phyloP scores from a whole-genome alignment of 371 early-diverging fungal species.

The Rhizomucor miehei region DNA sequence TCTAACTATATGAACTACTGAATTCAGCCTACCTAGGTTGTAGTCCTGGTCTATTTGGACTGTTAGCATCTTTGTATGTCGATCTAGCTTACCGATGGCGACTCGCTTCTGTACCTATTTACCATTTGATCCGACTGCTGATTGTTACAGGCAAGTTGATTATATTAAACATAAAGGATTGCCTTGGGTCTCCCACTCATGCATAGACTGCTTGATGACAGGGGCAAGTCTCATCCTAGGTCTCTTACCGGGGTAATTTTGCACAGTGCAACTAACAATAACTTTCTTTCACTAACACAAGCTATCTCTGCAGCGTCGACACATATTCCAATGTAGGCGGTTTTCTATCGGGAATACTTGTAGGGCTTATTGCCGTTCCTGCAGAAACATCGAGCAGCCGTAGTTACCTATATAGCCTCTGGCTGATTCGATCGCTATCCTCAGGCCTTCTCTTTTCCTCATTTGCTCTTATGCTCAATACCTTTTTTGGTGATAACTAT shows the following conservation, averaged over 20 bases:
- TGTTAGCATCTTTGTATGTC: constrained; percentile 65
- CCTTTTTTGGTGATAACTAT: constrained; percentile 12
- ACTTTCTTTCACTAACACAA: constrained; percentile 35
- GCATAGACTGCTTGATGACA: background rate
- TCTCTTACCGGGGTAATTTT: constrained; percentile 69
- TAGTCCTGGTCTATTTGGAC: constrained; percentile 68
- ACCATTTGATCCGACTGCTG: constrained; percentile 55
- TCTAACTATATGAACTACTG: too few species aligned
- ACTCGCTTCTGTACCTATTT: constrained; percentile 51
- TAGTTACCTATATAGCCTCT: constrained; percentile 1
- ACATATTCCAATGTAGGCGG: constrained; percentile 68
- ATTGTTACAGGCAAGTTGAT: constrained; percentile 7
- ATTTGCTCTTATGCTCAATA: background rate
- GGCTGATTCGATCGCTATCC: constrained; percentile 1
- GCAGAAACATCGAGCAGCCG: constrained; percentile 5
- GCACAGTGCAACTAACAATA: constrained; percentile 61
- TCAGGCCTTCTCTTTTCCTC: background rate
- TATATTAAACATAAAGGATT: background rate
- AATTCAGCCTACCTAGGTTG: constrained; percentile 61
- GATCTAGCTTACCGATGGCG: constrained; percentile 73
- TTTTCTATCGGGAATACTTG: constrained; percentile 44
- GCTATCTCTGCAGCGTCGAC: constrained; percentile 31
- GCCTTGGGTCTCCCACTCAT: too few species aligned
- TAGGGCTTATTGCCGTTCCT: constrained; percentile 43
- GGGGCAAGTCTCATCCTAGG: constrained; percentile 49